These are phyloP conservation scores for Phytophthora pini DNA, from an alignment of 352 stramenopile species.

Conservation along the genomic window DNA sequence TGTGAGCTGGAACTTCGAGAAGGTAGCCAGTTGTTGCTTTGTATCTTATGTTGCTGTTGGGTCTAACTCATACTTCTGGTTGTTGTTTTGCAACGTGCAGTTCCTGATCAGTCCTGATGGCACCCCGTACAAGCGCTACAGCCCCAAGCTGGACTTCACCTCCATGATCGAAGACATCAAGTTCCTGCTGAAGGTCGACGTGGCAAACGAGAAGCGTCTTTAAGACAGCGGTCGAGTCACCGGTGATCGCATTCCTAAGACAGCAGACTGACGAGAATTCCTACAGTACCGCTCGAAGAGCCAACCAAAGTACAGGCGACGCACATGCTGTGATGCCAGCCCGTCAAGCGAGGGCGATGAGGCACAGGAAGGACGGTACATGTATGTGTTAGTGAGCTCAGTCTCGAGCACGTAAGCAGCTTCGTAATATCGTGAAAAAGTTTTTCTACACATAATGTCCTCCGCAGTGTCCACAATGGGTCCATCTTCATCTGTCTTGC, in stretches of 20 bases:
- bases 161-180: slow-evolving; percentile 72
- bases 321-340: background rate
- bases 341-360: slow-evolving; percentile 6
- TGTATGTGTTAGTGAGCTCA: slow-evolving; percentile 21
- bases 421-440: slow-evolving; percentile 26
- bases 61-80: slow-evolving; percentile 1
- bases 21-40: slow-evolving; percentile 38
- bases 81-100: slow-evolving; percentile 28
- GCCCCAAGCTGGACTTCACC: slow-evolving; percentile 73
- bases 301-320: background rate
- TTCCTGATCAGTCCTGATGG: slow-evolving; percentile 82
- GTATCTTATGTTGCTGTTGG: background rate
- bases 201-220: slow-evolving; percentile 45
- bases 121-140: slow-evolving; percentile 84
- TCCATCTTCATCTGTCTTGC: background rate
- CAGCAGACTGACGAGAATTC: background rate
- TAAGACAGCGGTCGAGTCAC: slow-evolving; percentile 16
- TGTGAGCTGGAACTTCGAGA: slow-evolving; percentile 88
- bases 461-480: background rate
- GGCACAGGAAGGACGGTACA: background rate
- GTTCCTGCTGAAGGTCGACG: slow-evolving; percentile 58
- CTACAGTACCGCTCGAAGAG: slow-evolving; percentile 1
- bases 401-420: slow-evolving; percentile 14
- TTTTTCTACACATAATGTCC: background rate
- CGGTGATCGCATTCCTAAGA: slow-evolving; percentile 2